Percentiles rank a stretch among this genome's conserved stretches.
Conservation (phyloP, 805 yeast species). For the Ogataea corticis region DNA sequence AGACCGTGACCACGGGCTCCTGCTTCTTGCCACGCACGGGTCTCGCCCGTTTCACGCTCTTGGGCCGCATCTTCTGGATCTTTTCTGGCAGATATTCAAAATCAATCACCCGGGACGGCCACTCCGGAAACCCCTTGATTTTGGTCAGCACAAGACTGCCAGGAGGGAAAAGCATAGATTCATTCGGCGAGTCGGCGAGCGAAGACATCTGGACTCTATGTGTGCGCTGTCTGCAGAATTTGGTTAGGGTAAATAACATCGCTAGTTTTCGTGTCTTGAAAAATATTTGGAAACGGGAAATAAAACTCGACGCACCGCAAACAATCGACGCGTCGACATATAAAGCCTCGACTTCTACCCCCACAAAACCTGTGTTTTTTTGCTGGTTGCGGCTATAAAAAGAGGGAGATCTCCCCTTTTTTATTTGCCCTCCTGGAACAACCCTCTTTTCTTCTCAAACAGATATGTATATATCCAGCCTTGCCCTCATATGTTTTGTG, state of each 20-base stretch:
- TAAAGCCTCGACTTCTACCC: no score
- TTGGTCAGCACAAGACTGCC: slow-evolving; percentile 71
- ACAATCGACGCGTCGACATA: no score
- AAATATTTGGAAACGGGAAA: no score
- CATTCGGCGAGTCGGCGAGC: not conserved
- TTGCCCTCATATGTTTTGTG: not conserved
- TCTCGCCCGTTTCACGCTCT: slow-evolving; percentile 29
- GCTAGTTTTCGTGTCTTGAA: not conserved
- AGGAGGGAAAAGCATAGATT: slow-evolving; percentile 29
- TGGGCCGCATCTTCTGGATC: slow-evolving; percentile 53
- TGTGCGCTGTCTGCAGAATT: no score
- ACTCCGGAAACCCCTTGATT: slow-evolving; percentile 82
- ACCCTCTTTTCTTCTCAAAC: not conserved
- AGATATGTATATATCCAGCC: no score
- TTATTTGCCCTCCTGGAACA: no score
- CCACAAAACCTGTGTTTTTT: no score
- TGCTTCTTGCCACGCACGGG: slow-evolving; percentile 16
- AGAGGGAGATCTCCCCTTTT: no score
- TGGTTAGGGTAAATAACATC: no score
- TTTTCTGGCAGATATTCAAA: slow-evolving; percentile 58
- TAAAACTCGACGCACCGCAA: no score
- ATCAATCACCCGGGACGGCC: slow-evolving; percentile 86
- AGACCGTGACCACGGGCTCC: slow-evolving; percentile 37
- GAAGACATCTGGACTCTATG: no score
- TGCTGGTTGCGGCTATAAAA: no score